phyloP scores from a whole-genome alignment of 139 green algal genomes.

The Coccomyxa sp. region DNA sequence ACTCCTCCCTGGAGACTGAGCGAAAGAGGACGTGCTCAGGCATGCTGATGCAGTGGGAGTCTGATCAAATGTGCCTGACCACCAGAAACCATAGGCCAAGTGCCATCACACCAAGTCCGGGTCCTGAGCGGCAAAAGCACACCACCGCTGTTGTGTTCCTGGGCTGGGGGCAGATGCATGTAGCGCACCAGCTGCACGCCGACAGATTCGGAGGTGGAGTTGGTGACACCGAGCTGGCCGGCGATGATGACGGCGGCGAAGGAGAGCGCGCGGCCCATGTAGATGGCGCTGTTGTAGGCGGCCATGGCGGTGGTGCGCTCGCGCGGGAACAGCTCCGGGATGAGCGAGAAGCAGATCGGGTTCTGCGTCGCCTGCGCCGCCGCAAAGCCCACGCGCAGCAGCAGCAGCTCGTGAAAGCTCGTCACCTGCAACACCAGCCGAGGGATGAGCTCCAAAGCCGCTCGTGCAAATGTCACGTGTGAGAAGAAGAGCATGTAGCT shows the following conservation, averaged over 20 bases:
- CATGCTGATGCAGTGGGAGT: too few species aligned
- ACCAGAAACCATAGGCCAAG: too few species aligned
- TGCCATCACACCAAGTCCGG: too few species aligned
- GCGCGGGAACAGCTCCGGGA: slow-evolving; percentile 84
- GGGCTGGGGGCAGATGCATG: too few species aligned
- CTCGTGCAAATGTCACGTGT: background rate
- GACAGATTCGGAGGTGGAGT: background rate
- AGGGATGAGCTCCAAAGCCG: background rate
- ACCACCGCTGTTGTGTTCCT: too few species aligned
- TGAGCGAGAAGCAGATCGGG: slow-evolving; percentile 75
- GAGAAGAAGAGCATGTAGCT: background rate
- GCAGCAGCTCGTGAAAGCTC: slow-evolving; percentile 57
- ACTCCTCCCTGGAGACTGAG: too few species aligned
- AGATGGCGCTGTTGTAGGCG: slow-evolving; percentile 87
- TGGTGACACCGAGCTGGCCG: slow-evolving; percentile 33
- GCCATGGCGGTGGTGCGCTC: slow-evolving; percentile 75
- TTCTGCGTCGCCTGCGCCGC: slow-evolving; percentile 81
- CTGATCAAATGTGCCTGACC: too few species aligned
- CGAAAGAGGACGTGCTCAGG: too few species aligned
- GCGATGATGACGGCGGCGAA: slow-evolving; percentile 66
- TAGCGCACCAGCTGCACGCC: background rate
- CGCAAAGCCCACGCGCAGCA: slow-evolving; percentile 68
- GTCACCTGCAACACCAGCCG: slow-evolving; percentile 9
- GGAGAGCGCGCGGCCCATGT: slow-evolving; percentile 74
- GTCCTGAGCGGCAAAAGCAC: too few species aligned